A percentile compares a stretch with the other conserved stretches of the same genome.
These are phyloP conservation scores for Toxoplasma gondii DNA, from an alignment of 169 alveolate genomes.

Conservation along the genomic window DNA sequence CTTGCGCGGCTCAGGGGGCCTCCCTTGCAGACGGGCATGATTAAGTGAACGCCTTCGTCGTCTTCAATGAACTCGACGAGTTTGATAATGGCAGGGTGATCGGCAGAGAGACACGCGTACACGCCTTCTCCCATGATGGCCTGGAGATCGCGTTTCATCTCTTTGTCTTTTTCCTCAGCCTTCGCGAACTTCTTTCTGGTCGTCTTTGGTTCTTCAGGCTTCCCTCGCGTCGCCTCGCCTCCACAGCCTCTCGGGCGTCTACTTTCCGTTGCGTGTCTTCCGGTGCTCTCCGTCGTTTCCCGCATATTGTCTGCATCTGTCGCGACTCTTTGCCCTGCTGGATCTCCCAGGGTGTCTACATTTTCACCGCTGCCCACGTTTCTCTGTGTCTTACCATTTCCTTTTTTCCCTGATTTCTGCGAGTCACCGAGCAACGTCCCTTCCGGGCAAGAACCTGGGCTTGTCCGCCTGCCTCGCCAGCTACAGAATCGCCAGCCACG, in stretches of 20 bases:
- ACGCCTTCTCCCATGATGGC: constrained; percentile 46
- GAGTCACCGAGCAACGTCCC: too few relatives aligned
- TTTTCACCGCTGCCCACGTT: too few relatives aligned
- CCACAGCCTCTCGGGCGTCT: not conserved
- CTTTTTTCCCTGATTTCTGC: too few relatives aligned
- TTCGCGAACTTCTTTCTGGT: not conserved
- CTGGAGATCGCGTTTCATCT: constrained; percentile 3
- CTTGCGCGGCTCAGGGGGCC: not conserved
- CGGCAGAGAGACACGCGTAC: not conserved
- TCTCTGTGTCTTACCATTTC: too few relatives aligned
- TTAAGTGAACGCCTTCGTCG: constrained; percentile 28
- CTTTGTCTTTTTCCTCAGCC: not conserved
- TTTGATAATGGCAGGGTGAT: not conserved
- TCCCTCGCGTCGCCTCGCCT: not conserved
- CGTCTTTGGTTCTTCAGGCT: not conserved
- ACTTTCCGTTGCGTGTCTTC: not conserved
- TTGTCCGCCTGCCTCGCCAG: not conserved
- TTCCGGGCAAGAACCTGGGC: too few relatives aligned
- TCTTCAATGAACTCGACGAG: constrained; percentile 10
- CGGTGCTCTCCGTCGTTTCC: not conserved
- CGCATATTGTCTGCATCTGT: not conserved
- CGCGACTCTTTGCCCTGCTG: not conserved
- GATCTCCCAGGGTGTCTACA: too few relatives aligned
- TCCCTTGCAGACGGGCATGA: constrained; percentile 32
- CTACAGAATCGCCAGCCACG: not conserved